Base-by-base conservation (phyloP, 139 green algal genomes). In the Ostreobium quekettii region DNA sequence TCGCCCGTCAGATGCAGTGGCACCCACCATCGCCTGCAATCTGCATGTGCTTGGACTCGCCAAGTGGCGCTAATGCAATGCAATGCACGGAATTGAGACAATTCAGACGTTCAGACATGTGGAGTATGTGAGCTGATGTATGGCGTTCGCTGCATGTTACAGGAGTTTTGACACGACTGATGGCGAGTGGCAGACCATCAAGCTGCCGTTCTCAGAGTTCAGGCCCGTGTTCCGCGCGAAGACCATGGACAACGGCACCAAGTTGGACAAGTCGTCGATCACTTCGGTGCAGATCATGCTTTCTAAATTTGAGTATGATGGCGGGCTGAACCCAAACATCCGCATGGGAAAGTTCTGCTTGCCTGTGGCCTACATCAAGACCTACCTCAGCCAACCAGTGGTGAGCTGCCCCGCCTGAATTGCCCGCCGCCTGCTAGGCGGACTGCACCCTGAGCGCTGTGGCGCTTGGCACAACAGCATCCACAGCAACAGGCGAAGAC, bases 291-390 rank as follows among this genome's bases (percentile, higher is more conserved):
- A 95, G 80, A 61, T 95, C 37, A 96, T 94, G 87, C 82, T 94
- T 30, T 92, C 80, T 71, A 98, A 98, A 77, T 97, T 98, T 76
- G 92, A 97, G 81, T 93, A 94, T 57, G 93, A 97, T 67, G 83
- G 80, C 7, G 71, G 73, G 3, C 82, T 97, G 24, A 98, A 98
- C 76, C 93, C 93, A 15, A 53, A 39, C 36, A 96, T 96, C 80
- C 73, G 31, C 7, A 53, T 78, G 0, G 92, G 92, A 2, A 7
- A 66, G 15, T 96, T 97, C 64, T 36, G 79, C 47, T 79, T 98
- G 63, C 88, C 90, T 15, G 67, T 96, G 35, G 39, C 73, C 3
- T 32, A 48, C 48, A 87, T 96, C 28, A 66, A 64, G 15, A 66
- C 75, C 36, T 92, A 93, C 81, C 30, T 83, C 60, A 26, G 4